A percentile compares a stretch with the other conserved stretches of the same genome.
Conservation (phyloP, 441 rosid genomes). For the Capsella rubella region DNA sequence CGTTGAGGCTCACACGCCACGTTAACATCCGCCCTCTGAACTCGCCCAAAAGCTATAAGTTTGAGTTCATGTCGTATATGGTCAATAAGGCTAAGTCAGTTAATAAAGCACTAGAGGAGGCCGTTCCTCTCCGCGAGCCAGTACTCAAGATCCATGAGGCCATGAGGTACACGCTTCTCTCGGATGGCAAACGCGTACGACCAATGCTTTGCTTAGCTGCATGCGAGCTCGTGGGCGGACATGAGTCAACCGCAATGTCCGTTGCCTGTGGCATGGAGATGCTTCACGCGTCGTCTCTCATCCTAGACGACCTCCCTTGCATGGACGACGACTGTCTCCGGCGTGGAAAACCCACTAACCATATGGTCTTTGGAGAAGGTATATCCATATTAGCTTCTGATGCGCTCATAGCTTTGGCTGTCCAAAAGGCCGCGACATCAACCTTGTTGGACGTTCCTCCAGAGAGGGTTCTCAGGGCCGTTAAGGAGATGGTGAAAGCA, state of each 20-base stretch:
- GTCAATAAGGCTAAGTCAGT: constrained; percentile 36
- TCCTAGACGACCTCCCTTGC: constrained; percentile 61
- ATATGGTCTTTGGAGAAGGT: constrained; percentile 51
- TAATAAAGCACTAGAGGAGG: constrained; percentile 44
- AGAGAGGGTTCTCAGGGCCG: constrained; percentile 35
- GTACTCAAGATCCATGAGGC: constrained; percentile 39
- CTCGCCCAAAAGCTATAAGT: not conserved
- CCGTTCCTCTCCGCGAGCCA: constrained; percentile 39
- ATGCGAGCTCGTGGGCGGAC: constrained; percentile 57
- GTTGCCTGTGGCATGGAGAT: constrained; percentile 58
- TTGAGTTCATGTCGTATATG: constrained; percentile 41
- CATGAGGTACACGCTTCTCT: constrained; percentile 64
- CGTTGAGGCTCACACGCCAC: not conserved
- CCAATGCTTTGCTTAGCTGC: constrained; percentile 48
- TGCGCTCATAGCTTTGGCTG: constrained; percentile 52
- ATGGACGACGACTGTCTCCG: constrained; percentile 57
- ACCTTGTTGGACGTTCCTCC: constrained; percentile 29
- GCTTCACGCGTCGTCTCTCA: constrained; percentile 53
- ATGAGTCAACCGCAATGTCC: constrained; percentile 38
- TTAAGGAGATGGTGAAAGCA: constrained; percentile 42
- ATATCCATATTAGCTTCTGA: constrained; percentile 44
- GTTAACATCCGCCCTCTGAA: not conserved
- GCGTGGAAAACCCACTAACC: constrained; percentile 57
- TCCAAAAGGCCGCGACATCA: constrained; percentile 11
- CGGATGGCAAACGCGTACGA: constrained; percentile 47